phyloP scores from a whole-genome alignment of 2,329 filamentous ascomycete genomes.

The Phaeoacremonium minimum region DNA sequence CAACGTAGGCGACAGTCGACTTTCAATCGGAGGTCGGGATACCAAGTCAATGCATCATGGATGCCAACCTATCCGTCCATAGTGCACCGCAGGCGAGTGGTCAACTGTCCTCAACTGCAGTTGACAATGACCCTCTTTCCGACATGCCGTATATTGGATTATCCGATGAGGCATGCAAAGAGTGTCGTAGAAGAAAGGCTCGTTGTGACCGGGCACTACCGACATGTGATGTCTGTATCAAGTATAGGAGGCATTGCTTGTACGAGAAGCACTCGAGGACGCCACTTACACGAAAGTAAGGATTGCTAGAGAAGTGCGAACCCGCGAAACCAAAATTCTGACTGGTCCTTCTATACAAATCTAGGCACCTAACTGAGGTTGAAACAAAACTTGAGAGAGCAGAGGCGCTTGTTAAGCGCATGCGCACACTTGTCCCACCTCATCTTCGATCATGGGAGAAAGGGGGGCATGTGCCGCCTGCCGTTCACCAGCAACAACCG shows the following conservation, averaged over 20 bases:
- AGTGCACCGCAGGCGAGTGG: no score
- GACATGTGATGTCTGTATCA: constrained; percentile 32
- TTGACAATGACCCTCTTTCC: not conserved
- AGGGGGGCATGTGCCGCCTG: no score
- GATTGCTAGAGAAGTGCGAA: not conserved
- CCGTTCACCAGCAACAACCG: no score
- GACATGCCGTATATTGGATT: constrained; percentile 10
- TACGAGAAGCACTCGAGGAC: constrained; percentile 44
- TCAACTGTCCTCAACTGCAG: no score
- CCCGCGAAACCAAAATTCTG: no score
- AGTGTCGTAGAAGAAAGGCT: constrained; percentile 33
- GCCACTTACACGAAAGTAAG: constrained; percentile 39
- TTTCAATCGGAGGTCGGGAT: no score
- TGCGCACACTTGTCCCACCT: constrained; percentile 20
- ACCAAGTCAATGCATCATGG: no score
- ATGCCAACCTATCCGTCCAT: no score
- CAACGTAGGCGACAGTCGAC: no score
- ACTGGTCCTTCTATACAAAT: constrained; percentile 2
- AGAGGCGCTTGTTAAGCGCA: constrained; percentile 22
- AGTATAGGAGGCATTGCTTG: constrained; percentile 38
- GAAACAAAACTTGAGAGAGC: constrained; percentile 33
- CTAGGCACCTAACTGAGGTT: constrained; percentile 37
- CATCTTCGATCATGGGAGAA: constrained; percentile 17
- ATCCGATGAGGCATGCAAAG: constrained; percentile 31
- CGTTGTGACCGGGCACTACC: constrained; percentile 31